Evolutionary conservation across 371 early-diverging fungal species (phyloP), one percentile per base, ranked within the genome.

Genomic region (Mucor mucedo): DNA sequence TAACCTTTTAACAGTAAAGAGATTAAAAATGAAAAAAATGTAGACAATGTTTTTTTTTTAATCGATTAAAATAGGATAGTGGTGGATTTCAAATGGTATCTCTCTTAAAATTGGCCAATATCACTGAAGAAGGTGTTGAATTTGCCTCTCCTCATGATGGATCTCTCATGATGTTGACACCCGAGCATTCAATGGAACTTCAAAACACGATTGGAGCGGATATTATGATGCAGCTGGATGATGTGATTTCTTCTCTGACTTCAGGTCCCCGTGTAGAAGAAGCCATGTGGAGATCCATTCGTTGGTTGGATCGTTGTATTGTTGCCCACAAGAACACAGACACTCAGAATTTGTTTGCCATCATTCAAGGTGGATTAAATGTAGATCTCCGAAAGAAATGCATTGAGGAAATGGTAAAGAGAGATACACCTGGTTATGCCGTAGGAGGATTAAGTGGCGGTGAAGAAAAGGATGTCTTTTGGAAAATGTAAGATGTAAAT

Each of bases 21-120:
- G n/a, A 10, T 5, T 13, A 16, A 13, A 2, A 3, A 44, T 5
- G 16, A 1, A 13, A 44, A 39, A 44, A 13, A n/a, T n/a, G 41
- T 44, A 21, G 21, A 21, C 21, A 21, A 21, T 21, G 21, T 21
- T 21, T 21, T 21, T 21, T 21, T 21, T 0, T 21, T 21, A 21
- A 21, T 21, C 21, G 21, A 21, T 39, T 14, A 33, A 33, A 41
- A 7, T 56, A 84, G 83, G 93, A 96, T 70, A 91, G 92, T 68
- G 97, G 97, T 58, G 97, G 98, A 39, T 98, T 98, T 72, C 96
- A 98, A 72, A 97, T 97, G 93, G 95, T 96, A 30, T 92, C 94
- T 14, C 74, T 97, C 30, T 76, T 94, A 28, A 93, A 93, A 64
- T 73, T 96, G 28, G 91, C 93, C 7, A 80, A 89, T 58, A 95